Percentiles rank a stretch among this genome's conserved stretches.
These are phyloP conservation scores for Apiotrichum laibachii DNA, from an alignment of 1,284 basidiomycete genomes.

Conservation along the genomic window DNA sequence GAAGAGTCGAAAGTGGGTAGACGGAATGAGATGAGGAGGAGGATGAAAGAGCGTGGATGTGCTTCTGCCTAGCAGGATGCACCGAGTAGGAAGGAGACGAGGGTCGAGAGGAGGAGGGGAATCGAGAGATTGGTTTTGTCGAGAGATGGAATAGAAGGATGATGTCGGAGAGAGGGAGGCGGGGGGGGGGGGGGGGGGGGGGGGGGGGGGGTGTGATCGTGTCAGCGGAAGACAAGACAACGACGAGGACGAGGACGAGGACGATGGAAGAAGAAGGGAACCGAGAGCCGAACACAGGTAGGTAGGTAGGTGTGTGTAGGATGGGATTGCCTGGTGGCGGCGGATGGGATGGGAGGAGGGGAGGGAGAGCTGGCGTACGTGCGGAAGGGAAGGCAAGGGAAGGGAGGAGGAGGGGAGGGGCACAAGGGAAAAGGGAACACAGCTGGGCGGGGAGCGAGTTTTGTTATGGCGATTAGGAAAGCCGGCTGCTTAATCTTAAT, in stretches of 20 bases:
- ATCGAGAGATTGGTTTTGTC: not conserved
- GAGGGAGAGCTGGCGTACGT: no score
- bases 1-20: no score
- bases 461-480: no score
- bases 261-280: not conserved
- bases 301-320: no score
- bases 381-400: no score
- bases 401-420: no score
- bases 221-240: not conserved
- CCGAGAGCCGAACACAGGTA: not conserved
- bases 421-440: no score
- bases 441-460: no score
- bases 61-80: slow-evolving; percentile 3
- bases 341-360: no score
- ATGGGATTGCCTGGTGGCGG: no score
- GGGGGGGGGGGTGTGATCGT: not conserved
- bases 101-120: not conserved
- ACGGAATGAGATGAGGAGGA: not conserved
- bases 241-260: no score
- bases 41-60: slow-evolving; percentile 5
- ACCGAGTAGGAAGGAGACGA: not conserved
- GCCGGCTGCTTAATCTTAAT: no score
- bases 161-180: not conserved
- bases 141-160: not conserved
- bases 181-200: not conserved